These are phyloP conservation scores for Calendula officinalis DNA, from an alignment of 129 eudicot species.

Conservation along the genomic window DNA sequence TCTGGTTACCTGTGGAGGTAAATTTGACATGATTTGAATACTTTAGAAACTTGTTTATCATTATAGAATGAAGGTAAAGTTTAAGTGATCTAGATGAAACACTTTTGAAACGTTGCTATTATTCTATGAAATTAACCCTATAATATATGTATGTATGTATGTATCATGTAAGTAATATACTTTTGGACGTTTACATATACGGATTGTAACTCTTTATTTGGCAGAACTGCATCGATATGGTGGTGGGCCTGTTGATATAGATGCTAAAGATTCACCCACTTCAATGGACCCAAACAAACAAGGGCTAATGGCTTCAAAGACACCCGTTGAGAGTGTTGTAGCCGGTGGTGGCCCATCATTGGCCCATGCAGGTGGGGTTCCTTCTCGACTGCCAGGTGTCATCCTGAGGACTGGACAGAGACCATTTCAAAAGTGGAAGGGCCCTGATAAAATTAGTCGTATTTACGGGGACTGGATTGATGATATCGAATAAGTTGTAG, in stretches of 20 bases:
- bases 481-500: slow-evolving; percentile 49
- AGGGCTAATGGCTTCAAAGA: slow-evolving; percentile 45
- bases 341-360: slow-evolving; percentile 38
- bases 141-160: not conserved
- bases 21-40: too few species aligned
- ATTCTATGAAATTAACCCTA: too few species aligned
- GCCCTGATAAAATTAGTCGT: slow-evolving; percentile 91
- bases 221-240: slow-evolving; percentile 91
- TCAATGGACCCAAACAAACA: slow-evolving; percentile 64
- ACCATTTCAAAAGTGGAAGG: slow-evolving; percentile 83
- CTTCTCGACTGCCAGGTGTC: slow-evolving; percentile 55
- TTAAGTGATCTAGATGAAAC: too few species aligned
- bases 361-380: slow-evolving; percentile 59
- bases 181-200: not conserved
- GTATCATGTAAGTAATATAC: too few species aligned
- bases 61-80: too few species aligned
- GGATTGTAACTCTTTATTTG: slow-evolving; percentile 33
- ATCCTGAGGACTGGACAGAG: slow-evolving; percentile 31
- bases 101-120: too few species aligned
- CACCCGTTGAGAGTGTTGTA: slow-evolving; percentile 11
- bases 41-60: too few species aligned
- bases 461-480: slow-evolving; percentile 99
- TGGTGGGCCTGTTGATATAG: slow-evolving; percentile 75
- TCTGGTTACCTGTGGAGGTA: too few species aligned
- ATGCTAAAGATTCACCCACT: slow-evolving; percentile 57